Evolutionary conservation across 139 green algal species (phyloP).

Genomic region (Coelastrella sp.): DNA sequence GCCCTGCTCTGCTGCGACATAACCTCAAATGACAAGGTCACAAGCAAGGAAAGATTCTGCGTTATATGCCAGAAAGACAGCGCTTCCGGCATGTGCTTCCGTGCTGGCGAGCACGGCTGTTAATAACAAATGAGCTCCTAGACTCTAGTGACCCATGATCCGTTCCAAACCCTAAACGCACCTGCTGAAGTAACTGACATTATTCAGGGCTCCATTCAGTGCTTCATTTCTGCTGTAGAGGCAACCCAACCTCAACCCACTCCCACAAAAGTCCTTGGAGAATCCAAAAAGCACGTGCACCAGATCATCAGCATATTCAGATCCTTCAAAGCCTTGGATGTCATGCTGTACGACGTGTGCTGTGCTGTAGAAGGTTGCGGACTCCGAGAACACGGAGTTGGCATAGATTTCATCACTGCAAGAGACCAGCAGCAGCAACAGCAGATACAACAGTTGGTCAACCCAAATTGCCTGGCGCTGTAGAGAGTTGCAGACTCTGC

Average conservation of each 20-base stretch:
- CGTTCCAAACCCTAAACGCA: constrained; percentile 35
- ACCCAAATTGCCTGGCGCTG: background rate
- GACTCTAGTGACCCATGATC: background rate
- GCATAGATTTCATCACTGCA: constrained; percentile 88
- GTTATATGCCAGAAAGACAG: too few species aligned
- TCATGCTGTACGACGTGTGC: constrained; percentile 61
- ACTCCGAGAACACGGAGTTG: constrained; percentile 65
- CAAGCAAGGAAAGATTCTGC: too few species aligned
- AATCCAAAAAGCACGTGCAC: constrained; percentile 71
- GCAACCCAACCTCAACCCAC: constrained; percentile 77
- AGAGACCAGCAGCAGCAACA: background rate
- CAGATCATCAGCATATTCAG: constrained; percentile 30
- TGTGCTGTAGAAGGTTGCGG: constrained; percentile 52
- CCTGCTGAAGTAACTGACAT: constrained; percentile 70
- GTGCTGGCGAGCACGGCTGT: too few species aligned
- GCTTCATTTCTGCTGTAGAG: constrained; percentile 71
- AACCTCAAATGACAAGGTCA: too few species aligned
- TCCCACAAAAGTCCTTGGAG: constrained; percentile 72
- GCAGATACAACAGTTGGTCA: background rate
- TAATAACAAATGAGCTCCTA: too few species aligned
- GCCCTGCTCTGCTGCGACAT: too few species aligned
- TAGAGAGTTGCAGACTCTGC: background rate
- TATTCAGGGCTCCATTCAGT: constrained; percentile 62
- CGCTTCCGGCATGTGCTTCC: too few species aligned
- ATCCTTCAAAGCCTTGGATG: constrained; percentile 39